Percentiles rank a stretch among this genome's conserved stretches.
Evolutionary conservation across 2,329 filamentous ascomycete species (phyloP).

Genomic region (Coniochaeta pulveracea): DNA sequence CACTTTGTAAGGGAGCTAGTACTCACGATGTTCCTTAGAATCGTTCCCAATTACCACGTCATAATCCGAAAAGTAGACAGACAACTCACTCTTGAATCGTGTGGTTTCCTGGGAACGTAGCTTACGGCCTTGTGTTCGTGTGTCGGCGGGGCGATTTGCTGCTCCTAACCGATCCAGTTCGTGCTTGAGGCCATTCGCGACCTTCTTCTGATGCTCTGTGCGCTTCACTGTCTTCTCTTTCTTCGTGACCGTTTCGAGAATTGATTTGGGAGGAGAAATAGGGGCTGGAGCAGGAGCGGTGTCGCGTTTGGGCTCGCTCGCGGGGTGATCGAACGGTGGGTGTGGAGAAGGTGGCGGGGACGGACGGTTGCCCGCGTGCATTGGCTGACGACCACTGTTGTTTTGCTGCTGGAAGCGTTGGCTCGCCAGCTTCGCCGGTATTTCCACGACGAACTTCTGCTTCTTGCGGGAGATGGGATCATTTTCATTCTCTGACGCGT

Average conservation of each 20-base stretch:
- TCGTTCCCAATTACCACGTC: slow-evolving; percentile 88
- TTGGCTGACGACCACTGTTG: slow-evolving; percentile 6
- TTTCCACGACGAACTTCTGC: slow-evolving; percentile 41
- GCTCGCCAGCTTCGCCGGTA: slow-evolving; percentile 22
- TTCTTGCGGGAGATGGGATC: slow-evolving; percentile 35
- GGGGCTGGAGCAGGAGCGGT: slow-evolving; percentile 7
- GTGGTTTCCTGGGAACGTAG: slow-evolving; percentile 78
- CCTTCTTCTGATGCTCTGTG: slow-evolving; percentile 45
- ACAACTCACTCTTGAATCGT: slow-evolving; percentile 82
- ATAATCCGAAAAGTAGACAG: slow-evolving; percentile 86
- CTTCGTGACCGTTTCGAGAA: slow-evolving; percentile 8
- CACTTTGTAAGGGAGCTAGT: not conserved
- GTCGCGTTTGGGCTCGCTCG: slow-evolving; percentile 1
- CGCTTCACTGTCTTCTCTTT: slow-evolving; percentile 13
- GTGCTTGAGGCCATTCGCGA: slow-evolving; percentile 49
- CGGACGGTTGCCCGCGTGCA: slow-evolving; percentile 9
- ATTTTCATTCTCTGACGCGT: slow-evolving; percentile 25
- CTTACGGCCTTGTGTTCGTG: slow-evolving; percentile 57
- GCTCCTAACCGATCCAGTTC: slow-evolving; percentile 47
- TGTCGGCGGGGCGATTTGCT: slow-evolving; percentile 22
- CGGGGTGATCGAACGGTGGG: not conserved
- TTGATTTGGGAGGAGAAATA: slow-evolving; percentile 12
- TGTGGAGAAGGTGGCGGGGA: slow-evolving; percentile 2
- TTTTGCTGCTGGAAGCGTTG: not conserved
- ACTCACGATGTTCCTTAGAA: slow-evolving; percentile 64